A percentile compares a stretch with the other conserved stretches of the same genome.
Evolutionary conservation across 2,329 filamentous ascomycete genomes (phyloP).

Genomic region (Fusarium duplospermum): DNA sequence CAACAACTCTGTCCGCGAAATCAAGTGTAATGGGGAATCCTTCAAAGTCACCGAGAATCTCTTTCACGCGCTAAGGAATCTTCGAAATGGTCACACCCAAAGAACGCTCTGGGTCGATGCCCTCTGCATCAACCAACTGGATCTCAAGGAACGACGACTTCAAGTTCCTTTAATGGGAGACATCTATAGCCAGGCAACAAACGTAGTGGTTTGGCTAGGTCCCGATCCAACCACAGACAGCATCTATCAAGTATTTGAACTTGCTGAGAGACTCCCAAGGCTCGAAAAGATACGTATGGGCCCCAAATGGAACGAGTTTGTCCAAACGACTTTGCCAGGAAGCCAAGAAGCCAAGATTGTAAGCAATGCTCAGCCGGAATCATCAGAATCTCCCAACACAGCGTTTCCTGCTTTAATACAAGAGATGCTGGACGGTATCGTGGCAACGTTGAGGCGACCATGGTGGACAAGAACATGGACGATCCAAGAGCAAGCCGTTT

Average conservation of each 20-base stretch:
- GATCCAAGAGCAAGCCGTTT: not conserved
- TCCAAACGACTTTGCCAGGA: not conserved
- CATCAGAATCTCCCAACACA: not conserved
- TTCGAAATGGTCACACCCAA: not conserved
- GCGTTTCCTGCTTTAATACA: not conserved
- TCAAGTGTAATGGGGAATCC: not conserved
- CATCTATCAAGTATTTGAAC: not conserved
- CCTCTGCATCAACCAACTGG: not conserved
- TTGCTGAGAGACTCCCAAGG: not conserved
- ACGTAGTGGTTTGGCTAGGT: not conserved
- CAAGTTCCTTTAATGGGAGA: not conserved
- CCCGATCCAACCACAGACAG: not conserved
- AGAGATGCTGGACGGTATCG: not conserved
- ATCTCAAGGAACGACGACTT: not conserved
- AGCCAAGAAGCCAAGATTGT: not conserved
- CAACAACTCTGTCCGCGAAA: not conserved
- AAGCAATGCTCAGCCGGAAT: not conserved
- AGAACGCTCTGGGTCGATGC: slow-evolving; percentile 2
- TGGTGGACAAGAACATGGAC: slow-evolving; percentile 4
- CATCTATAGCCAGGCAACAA: not conserved
- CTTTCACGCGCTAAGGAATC: not conserved
- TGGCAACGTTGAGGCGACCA: not conserved
- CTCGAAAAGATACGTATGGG: not conserved
- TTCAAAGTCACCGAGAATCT: not conserved
- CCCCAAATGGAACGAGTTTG: not conserved